These are phyloP conservation scores for Yamadazyma atmosphaerica DNA, from an alignment of 1,139 yeast genomes.

Conservation along the genomic window DNA sequence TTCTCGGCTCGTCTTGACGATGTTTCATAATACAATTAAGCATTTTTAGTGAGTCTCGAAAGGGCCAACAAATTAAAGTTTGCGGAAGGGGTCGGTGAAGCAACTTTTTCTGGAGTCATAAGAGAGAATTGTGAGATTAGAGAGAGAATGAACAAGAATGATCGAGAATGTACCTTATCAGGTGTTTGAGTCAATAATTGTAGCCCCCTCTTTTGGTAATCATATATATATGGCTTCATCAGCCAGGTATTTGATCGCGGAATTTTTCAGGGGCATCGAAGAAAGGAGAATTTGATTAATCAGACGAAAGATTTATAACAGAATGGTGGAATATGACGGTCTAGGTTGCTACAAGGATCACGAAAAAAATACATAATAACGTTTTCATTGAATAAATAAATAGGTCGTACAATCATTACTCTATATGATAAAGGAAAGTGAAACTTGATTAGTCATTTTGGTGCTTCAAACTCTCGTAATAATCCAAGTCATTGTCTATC, in stretches of 20 bases:
- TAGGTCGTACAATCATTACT: conserved; percentile 3
- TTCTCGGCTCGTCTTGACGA: neutral
- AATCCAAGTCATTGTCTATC: conserved; percentile 35
- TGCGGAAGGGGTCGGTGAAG: neutral
- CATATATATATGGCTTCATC: neutral
- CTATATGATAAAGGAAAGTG: neutral
- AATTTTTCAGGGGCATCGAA: neutral
- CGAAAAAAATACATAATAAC: too few species aligned
- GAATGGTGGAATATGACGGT: too few species aligned
- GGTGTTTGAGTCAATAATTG: too few species aligned
- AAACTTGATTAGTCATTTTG: conserved; percentile 7
- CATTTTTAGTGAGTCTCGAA: neutral
- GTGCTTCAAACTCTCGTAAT: conserved; percentile 24
- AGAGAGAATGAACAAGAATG: too few species aligned
- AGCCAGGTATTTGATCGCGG: neutral
- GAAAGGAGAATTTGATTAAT: neutral
- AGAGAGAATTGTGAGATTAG: neutral
- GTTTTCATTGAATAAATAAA: conserved; percentile 3
- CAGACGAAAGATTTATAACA: too few species aligned
- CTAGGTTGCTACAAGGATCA: too few species aligned
- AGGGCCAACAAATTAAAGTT: neutral
- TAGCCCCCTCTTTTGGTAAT: too few species aligned
- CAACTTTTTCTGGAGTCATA: neutral
- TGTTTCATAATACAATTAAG: neutral
- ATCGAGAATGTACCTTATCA: neutral